phyloP scores from a whole-genome alignment of 495 filamentous ascomycete genomes.

The Penicillium pulvis region DNA sequence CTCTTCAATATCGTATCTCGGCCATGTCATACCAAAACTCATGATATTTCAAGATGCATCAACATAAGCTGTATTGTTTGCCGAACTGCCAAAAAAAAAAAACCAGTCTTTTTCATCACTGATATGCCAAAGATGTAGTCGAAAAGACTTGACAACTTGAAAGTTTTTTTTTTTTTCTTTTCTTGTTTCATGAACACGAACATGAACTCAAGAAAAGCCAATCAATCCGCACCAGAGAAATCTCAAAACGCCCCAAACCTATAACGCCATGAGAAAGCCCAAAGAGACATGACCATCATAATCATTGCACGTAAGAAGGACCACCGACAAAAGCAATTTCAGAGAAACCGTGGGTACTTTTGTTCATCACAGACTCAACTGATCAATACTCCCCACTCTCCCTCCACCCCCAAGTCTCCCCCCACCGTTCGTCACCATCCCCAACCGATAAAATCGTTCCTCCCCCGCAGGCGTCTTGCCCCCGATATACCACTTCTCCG shows the following conservation, averaged over 20 bases:
- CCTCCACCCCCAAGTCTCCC: conserved; percentile 55
- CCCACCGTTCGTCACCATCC: conserved; percentile 58
- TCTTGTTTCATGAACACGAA: conserved; percentile 3
- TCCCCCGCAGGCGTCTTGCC: conserved; percentile 83
- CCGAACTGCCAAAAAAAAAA: background rate
- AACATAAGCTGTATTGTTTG: background rate
- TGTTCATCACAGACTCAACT: conserved; percentile 59
- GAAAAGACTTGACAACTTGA: background rate
- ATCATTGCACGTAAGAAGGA: background rate
- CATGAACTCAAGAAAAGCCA: conserved; percentile 6
- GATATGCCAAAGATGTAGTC: background rate
- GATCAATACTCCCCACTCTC: conserved; percentile 62
- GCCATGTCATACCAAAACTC: too few species aligned
- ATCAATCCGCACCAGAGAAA: background rate
- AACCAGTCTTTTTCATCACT: background rate
- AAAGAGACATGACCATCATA: background rate
- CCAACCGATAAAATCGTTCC: conserved; percentile 80
- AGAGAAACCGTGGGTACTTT: too few species aligned
- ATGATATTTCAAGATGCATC: too few species aligned
- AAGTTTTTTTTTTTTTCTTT: conserved; percentile 10
- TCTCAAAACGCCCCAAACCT: background rate
- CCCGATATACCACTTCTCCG: conserved; percentile 89
- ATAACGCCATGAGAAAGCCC: conserved; percentile 5
- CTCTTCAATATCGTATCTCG: too few species aligned
- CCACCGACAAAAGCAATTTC: background rate